Conservation (phyloP, 345 rosid species). For the Trapa bicornis region DNA sequence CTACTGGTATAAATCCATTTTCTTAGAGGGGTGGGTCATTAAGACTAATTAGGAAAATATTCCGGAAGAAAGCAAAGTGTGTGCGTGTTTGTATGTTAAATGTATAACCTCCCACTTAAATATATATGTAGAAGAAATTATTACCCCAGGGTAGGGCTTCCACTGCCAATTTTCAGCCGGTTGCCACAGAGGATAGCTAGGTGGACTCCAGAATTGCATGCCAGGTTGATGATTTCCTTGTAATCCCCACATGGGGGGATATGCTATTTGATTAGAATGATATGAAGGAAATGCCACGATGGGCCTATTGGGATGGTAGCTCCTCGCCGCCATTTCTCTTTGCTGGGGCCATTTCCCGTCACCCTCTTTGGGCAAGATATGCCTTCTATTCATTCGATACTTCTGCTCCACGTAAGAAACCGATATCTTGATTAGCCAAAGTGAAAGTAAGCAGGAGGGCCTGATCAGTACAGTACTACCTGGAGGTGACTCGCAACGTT, state of each 20-base stretch:
- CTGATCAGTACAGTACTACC: constrained; percentile 20
- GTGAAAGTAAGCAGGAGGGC: too few relatives aligned
- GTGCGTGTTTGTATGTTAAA: too few relatives aligned
- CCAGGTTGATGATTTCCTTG: constrained; percentile 29
- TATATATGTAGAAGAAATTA: background rate
- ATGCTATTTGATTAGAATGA: constrained; percentile 22
- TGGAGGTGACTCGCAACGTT: constrained; percentile 98
- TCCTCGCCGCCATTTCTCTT: constrained; percentile 36
- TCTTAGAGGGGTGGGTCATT: background rate
- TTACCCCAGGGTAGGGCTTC: constrained; percentile 60
- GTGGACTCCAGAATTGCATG: constrained; percentile 44
- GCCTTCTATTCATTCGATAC: constrained; percentile 70
- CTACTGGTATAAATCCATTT: background rate
- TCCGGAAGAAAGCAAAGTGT: too few relatives aligned
- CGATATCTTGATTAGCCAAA: too few relatives aligned
- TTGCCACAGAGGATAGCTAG: constrained; percentile 38
- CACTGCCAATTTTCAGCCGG: constrained; percentile 58
- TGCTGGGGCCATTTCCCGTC: constrained; percentile 53
- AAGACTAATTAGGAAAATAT: too few relatives aligned
- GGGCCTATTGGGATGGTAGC: constrained; percentile 44
- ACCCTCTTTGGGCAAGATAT: constrained; percentile 70
- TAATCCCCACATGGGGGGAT: constrained; percentile 55
- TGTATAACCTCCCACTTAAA: too few relatives aligned
- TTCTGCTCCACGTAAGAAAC: constrained; percentile 37
- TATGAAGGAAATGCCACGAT: constrained; percentile 73